Percentiles rank a stretch among this genome's conserved stretches.
Conservation (phyloP, 2,329 filamentous ascomycete species). For the Pseudopyrenochaeta lycopersici region DNA sequence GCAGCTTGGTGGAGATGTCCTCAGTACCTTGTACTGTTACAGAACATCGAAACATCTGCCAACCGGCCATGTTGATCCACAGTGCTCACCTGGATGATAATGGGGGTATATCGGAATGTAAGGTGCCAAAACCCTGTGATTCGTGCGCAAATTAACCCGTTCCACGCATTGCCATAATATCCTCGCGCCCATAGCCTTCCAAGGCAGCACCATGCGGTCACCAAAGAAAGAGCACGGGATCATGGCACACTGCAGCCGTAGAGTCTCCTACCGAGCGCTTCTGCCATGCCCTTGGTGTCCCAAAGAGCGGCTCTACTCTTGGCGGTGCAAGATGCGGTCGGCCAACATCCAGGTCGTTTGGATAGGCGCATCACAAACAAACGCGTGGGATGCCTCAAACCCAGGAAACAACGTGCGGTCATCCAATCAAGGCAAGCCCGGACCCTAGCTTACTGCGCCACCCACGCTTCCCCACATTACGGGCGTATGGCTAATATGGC, state of each 20-base stretch:
- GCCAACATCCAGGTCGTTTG: neutral
- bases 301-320: neutral
- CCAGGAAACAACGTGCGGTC: slow-evolving; percentile 1
- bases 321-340: neutral
- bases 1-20: too few species aligned
- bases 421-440: slow-evolving; percentile 4
- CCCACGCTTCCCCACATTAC: slow-evolving; percentile 10
- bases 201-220: too few species aligned
- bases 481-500: slow-evolving; percentile 6
- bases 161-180: too few species aligned
- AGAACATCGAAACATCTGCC: too few species aligned
- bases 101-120: too few species aligned
- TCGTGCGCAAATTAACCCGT: too few species aligned
- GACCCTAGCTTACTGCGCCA: neutral
- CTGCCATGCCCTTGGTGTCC: neutral
- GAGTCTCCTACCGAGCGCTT: too few species aligned
- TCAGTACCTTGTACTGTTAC: too few species aligned
- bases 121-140: too few species aligned
- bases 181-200: too few species aligned
- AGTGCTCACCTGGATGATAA: too few species aligned
- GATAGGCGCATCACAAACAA: neutral
- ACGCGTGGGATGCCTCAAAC: neutral
- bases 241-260: neutral
- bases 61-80: too few species aligned
- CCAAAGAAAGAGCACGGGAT: neutral